Base-by-base conservation (phyloP, 176 grass and related monocot genomes). In the Carex scoparia region DNA sequence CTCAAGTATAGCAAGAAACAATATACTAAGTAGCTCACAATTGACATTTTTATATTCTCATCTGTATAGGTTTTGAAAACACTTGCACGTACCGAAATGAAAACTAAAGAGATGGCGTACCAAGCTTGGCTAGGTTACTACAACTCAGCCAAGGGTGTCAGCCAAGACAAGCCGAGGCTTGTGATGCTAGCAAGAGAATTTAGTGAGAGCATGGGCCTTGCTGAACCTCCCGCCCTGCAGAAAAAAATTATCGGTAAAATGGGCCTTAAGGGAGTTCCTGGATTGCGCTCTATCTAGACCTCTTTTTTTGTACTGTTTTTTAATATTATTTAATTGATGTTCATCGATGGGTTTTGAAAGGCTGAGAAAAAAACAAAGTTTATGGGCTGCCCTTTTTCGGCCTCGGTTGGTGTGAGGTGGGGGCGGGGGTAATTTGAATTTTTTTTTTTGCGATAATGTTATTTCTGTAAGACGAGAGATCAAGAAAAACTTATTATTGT, bases 121-220 rank as follows among this genome's bases (percentile, higher is more conserved):
- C 96, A 95, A 82, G 96, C 96, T 75, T 98, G 93, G 96, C 35
- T 98, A 56, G 95, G 95, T 33, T 98, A 98, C 63, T 95, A 98
- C 82, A 94, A 92, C 82, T 94, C 96, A 19, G 81, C 89, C 69
- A 95, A 94, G 79, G 66, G 71, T 56, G 71, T 95, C 35, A 18
- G 83, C 27, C 46, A 89, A 89, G 84, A 98, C 81, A 98, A 98
- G 65, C 71, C 44, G 53, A 92, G 81, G 66, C 93, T 98, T 59
- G 93, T 98, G 68, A 76, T 80, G 55, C 91, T 95, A 15, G 93
- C 91, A 18, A 89, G 80, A 49, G 93, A 98, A 83, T 98, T 98
- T 89, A 95, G 96, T 78, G 82, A 93, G 86, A 94, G 96, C 87
- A 90, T 98, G 88, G 93, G 91, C 3, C 93, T 95, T 53, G 31